phyloP scores from a whole-genome alignment of 1,139 yeast species.

The Debaryomyces singareniensis region DNA sequence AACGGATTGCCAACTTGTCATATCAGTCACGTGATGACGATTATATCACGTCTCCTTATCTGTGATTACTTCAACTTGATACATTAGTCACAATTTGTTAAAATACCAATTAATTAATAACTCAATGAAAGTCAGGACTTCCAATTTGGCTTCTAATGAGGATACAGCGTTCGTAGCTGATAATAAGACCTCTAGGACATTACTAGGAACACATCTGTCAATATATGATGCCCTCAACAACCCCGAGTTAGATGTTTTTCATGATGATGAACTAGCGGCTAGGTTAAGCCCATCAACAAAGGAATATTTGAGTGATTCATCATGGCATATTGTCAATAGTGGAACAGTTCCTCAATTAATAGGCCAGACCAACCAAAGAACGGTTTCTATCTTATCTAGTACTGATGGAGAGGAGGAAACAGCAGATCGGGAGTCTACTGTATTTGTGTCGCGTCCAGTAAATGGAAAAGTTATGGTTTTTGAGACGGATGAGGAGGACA shows the following conservation, averaged over 20 bases:
- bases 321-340: slow-evolving; percentile 19
- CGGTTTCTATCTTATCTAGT: slow-evolving; percentile 20
- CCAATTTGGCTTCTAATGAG: too few relatives aligned
- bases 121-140: too few relatives aligned
- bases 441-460: slow-evolving; percentile 10
- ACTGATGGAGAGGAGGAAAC: slow-evolving; percentile 21
- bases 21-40: too few relatives aligned
- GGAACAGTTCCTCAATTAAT: slow-evolving; percentile 4
- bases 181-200: slow-evolving; percentile 9
- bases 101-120: not conserved
- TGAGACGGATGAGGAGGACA: slow-evolving; percentile 39
- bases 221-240: slow-evolving; percentile 33
- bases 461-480: slow-evolving; percentile 26
- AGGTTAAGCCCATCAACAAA: slow-evolving; percentile 7
- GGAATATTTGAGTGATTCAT: slow-evolving; percentile 10
- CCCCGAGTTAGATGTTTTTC: slow-evolving; percentile 34
- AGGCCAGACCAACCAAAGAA: slow-evolving; percentile 3
- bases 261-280: slow-evolving; percentile 5
- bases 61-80: too few relatives aligned
- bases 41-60: not conserved
- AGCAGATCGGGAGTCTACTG: slow-evolving; percentile 10
- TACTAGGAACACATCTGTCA: slow-evolving; percentile 34
- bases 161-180: not conserved
- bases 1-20: too few relatives aligned
- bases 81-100: not conserved